A percentile compares a stretch with the other conserved stretches of the same genome.
Conservation (phyloP, 108 stramenopile species). For the Nannochloropsis granulata region DNA sequence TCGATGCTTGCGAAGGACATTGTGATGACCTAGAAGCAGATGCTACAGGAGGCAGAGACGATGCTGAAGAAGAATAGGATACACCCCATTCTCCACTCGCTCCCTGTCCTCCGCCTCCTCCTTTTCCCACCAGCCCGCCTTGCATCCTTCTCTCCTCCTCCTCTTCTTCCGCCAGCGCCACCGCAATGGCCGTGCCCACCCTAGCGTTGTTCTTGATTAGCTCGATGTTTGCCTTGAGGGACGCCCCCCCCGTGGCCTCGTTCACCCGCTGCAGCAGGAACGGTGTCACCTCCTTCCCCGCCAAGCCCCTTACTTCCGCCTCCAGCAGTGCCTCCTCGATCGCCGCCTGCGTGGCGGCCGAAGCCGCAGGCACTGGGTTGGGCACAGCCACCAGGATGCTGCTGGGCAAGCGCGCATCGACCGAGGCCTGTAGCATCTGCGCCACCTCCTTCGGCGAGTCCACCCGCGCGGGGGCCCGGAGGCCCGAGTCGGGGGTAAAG, state of each 20-base stretch:
- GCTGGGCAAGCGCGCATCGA: constrained; percentile 42
- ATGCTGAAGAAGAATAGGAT: background rate
- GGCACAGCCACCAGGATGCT: constrained; percentile 91
- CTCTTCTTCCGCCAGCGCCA: constrained; percentile 39
- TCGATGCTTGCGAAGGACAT: background rate
- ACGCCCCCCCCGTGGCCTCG: constrained; percentile 35
- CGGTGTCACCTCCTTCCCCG: constrained; percentile 78
- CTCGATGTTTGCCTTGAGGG: constrained; percentile 58
- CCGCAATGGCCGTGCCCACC: constrained; percentile 75
- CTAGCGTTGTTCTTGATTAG: constrained; percentile 49
- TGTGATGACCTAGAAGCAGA: too few relatives aligned
- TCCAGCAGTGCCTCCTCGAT: constrained; percentile 59
- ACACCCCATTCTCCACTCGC: background rate
- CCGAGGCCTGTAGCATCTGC: constrained; percentile 38
- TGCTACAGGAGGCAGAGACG: too few relatives aligned
- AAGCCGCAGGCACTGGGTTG: constrained; percentile 65
- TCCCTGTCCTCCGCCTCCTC: background rate
- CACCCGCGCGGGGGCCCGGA: constrained; percentile 47
- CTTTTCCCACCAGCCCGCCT: background rate
- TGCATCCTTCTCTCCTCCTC: background rate
- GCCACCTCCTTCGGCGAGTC: constrained; percentile 61
- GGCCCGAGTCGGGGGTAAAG: constrained; percentile 53
- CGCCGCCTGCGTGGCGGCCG: constrained; percentile 58
- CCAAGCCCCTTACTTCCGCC: constrained; percentile 44
- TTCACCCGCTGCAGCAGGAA: constrained; percentile 63